phyloP scores from a whole-genome alignment of 2,329 filamentous ascomycete genomes.

The Fusarium pseudonygamai region DNA sequence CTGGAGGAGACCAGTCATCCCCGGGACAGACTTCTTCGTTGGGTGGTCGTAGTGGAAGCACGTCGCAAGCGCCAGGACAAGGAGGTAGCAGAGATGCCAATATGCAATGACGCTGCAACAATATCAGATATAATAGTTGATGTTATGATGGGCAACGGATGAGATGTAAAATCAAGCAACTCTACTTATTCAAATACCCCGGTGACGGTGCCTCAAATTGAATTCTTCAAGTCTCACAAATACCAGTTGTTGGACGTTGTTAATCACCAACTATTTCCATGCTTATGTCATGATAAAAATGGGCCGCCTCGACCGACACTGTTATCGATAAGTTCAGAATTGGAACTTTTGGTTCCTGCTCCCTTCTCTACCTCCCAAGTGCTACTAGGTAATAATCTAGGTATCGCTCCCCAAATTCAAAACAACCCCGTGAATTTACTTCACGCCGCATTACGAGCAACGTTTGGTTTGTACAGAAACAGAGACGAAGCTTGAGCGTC shows the following conservation, averaged over 20 bases:
- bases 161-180: conserved; percentile 27
- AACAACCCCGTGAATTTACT: background rate
- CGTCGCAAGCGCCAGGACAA: conserved; percentile 16
- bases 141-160: conserved; percentile 6
- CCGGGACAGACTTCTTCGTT: conserved; percentile 40
- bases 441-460: background rate
- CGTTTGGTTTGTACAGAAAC: background rate
- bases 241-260: background rate
- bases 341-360: conserved; percentile 2
- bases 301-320: background rate
- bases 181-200: conserved; percentile 1
- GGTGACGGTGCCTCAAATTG: background rate
- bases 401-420: background rate
- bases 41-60: conserved; percentile 35
- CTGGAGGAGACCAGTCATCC: conserved; percentile 41
- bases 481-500: background rate
- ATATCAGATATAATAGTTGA: conserved; percentile 22
- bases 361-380: background rate
- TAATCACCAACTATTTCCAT: background rate
- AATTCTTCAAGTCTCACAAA: background rate
- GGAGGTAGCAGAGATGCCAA: conserved; percentile 21
- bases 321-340: conserved; percentile 18
- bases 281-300: conserved; percentile 20
- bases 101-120: conserved; percentile 31
- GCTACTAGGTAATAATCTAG: background rate